Conservation (phyloP, 2,329 filamentous ascomycete genomes). For the Ambrosiella xylebori region DNA sequence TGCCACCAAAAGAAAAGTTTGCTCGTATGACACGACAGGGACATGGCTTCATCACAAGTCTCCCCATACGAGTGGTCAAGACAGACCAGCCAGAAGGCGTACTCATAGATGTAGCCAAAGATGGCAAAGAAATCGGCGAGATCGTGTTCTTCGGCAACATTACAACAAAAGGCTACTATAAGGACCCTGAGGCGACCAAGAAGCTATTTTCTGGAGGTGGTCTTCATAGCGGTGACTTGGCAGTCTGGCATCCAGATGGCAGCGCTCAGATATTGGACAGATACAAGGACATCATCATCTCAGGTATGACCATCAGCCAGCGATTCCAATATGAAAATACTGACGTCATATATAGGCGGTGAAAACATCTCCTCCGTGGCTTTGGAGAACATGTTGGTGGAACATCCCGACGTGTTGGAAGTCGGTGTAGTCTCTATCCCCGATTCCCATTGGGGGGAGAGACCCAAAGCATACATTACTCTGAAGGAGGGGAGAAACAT, state of each 20-base stretch:
- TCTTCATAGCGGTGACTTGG: constrained; percentile 77
- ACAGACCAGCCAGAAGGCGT: constrained; percentile 49
- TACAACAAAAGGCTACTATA: constrained; percentile 81
- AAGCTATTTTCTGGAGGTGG: constrained; percentile 80
- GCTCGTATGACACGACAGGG: constrained; percentile 85
- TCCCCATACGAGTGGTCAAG: constrained; percentile 71
- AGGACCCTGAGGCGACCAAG: constrained; percentile 67
- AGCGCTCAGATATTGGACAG: constrained; percentile 83
- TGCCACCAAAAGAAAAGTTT: constrained; percentile 63
- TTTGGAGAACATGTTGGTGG: constrained; percentile 73
- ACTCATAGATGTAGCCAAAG: constrained; percentile 28
- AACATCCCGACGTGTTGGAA: constrained; percentile 79
- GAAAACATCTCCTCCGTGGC: constrained; percentile 95
- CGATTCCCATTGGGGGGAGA: constrained; percentile 85
- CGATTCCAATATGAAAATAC: not conserved
- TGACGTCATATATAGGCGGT: constrained; percentile 40
- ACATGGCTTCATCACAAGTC: constrained; percentile 70
- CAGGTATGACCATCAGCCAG: constrained; percentile 35
- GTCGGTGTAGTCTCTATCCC: constrained; percentile 76
- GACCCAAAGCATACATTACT: constrained; percentile 88
- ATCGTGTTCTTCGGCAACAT: constrained; percentile 83
- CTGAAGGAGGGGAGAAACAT: constrained; percentile 49
- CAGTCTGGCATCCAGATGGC: constrained; percentile 83
- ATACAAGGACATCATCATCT: constrained; percentile 97
- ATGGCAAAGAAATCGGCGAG: constrained; percentile 34